phyloP scores from a whole-genome alignment of 371 early-diverging fungal species.

The Apophysomyces elegans region DNA sequence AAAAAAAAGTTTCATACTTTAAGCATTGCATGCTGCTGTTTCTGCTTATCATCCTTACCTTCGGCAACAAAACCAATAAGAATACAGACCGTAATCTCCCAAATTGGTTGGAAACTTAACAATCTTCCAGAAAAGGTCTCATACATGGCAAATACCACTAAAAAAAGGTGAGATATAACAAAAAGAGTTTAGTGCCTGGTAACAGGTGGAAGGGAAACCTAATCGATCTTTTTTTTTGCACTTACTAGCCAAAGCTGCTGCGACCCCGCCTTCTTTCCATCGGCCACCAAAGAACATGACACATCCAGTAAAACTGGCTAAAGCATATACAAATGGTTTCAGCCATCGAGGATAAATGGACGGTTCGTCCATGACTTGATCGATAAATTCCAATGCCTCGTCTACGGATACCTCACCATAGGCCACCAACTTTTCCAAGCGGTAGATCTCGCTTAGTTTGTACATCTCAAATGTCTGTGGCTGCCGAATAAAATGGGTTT shows the following conservation, averaged over 20 bases:
- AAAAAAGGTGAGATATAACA: background rate
- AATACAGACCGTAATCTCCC: conserved; percentile 73
- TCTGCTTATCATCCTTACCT: conserved; percentile 27
- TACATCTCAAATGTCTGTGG: conserved; percentile 73
- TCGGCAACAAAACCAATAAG: conserved; percentile 69
- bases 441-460: conserved; percentile 62
- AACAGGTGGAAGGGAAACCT: too few relatives aligned
- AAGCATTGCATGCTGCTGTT: background rate
- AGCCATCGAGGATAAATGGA: conserved; percentile 56
- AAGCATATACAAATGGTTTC: conserved; percentile 52
- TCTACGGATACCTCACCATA: conserved; percentile 59
- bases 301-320: conserved; percentile 56
- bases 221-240: conserved; percentile 12
- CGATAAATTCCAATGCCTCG: conserved; percentile 57
- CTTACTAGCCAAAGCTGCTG: conserved; percentile 53
- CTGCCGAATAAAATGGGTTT: conserved; percentile 73
- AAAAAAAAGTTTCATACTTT: conserved; percentile 8
- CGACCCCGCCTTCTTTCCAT: conserved; percentile 44
- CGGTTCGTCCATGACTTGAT: conserved; percentile 42
- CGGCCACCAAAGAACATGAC: conserved; percentile 50
- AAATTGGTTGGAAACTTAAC: conserved; percentile 56
- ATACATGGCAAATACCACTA: conserved; percentile 48
- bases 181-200: too few relatives aligned
- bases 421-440: conserved; percentile 53
- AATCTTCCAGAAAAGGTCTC: conserved; percentile 46